Conservation (phyloP, 140 eudicot genomes). For the Senecio squalidus region DNA sequence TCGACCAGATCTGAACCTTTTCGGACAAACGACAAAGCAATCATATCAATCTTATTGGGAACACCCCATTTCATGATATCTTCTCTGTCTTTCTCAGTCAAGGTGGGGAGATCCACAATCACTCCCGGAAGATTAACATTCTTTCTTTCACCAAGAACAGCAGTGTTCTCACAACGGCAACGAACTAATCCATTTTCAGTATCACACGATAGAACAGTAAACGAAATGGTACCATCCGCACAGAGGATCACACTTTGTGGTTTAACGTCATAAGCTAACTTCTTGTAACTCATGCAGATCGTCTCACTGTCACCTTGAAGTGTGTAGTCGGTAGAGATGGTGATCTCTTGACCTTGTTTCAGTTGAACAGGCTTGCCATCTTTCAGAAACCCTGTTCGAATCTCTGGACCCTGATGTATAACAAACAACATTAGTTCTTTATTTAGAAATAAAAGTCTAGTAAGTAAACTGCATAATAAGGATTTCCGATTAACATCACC, state of each 20-base stretch:
- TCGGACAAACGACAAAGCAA: constrained; percentile 57
- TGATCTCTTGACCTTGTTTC: constrained; percentile 47
- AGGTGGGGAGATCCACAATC: constrained; percentile 54
- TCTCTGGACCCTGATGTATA: constrained; percentile 53
- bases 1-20: constrained; percentile 60
- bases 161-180: constrained; percentile 65
- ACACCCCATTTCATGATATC: constrained; percentile 63
- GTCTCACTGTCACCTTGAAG: constrained; percentile 39
- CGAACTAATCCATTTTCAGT: constrained; percentile 42
- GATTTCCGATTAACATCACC: no score
- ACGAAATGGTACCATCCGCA: constrained; percentile 57
- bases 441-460: no score
- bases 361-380: constrained; percentile 52
- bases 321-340: constrained; percentile 27
- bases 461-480: no score
- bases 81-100: constrained; percentile 57
- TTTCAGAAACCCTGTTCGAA: constrained; percentile 55
- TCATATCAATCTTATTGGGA: constrained; percentile 52
- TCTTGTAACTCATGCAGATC: constrained; percentile 67
- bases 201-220: constrained; percentile 53
- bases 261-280: constrained; percentile 50
- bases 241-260: constrained; percentile 54
- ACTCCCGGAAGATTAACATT: constrained; percentile 69
- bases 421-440: constrained; percentile 6
- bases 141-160: constrained; percentile 56